These are phyloP conservation scores for Misopates orontium DNA, from an alignment of 257 asterid genomes.

Conservation along the genomic window DNA sequence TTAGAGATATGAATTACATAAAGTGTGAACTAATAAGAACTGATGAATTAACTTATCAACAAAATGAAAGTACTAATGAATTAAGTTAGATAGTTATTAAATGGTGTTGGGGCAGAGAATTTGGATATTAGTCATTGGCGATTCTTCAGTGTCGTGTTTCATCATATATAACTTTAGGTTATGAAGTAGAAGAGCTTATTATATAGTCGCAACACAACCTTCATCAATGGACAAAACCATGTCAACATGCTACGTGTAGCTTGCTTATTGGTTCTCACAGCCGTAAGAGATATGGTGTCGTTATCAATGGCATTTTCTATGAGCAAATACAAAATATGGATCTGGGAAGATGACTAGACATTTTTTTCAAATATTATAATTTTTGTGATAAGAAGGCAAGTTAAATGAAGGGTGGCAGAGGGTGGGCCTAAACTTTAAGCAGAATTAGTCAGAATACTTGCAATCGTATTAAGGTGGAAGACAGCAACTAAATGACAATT, in stretches of 20 bases:
- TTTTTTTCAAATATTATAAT: neutral
- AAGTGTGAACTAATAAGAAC: neutral
- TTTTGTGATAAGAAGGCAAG: neutral
- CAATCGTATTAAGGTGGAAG: neutral
- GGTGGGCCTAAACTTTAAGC: neutral
- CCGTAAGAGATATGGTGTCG: neutral
- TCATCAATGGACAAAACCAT: neutral
- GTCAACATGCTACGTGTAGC: neutral
- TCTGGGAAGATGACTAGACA: slow-evolving; percentile 4
- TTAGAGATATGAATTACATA: neutral
- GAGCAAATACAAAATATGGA: neutral
- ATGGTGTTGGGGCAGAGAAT: neutral
- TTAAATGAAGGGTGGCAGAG: neutral
- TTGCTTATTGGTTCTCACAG: neutral
- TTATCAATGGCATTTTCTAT: neutral
- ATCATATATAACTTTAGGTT: neutral
- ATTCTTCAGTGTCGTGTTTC: neutral
- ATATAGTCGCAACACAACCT: too few relatives aligned
- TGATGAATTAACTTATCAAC: too few relatives aligned
- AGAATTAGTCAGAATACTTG: slow-evolving; percentile 1
- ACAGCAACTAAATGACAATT: neutral
- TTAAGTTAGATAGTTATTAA: neutral
- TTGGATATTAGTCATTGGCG: neutral
- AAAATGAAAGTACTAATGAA: too few relatives aligned
- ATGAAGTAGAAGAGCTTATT: neutral